These are phyloP conservation scores for Torulaspora franciscae DNA, from an alignment of 805 yeast species.

Conservation along the genomic window DNA sequence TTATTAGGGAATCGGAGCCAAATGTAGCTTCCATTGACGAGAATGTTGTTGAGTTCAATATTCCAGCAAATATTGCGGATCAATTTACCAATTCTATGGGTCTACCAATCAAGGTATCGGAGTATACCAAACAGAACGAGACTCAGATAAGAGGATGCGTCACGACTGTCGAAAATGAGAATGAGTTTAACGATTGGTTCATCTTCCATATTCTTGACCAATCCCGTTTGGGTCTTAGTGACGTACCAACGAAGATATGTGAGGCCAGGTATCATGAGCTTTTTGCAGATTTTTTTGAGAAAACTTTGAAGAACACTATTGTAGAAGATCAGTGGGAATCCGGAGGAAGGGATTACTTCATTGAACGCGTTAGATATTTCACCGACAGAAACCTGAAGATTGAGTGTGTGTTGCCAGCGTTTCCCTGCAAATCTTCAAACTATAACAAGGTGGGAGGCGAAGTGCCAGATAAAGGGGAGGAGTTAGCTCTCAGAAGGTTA, in stretches of 20 bases:
- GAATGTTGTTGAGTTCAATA: conserved; percentile 19
- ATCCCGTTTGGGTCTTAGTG: conserved; percentile 31
- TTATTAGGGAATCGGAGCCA: conserved; percentile 10
- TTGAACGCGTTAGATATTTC: conserved; percentile 42
- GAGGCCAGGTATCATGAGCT: conserved; percentile 25
- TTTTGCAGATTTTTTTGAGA: conserved; percentile 44
- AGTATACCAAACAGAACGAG: conserved; percentile 31
- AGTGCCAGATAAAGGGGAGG: conserved; percentile 53
- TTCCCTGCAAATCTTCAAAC: conserved; percentile 62
- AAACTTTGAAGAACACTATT: conserved; percentile 44
- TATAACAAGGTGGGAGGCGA: conserved; percentile 45
- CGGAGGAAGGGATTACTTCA: conserved; percentile 43
- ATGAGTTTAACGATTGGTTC: conserved; percentile 38
- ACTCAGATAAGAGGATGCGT: conserved; percentile 39
- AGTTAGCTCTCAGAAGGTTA: conserved; percentile 39
- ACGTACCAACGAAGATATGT: conserved; percentile 6
- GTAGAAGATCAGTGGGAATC: conserved; percentile 46
- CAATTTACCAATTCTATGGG: conserved; percentile 20
- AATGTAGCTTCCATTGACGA: conserved; percentile 8
- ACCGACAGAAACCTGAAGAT: conserved; percentile 45
- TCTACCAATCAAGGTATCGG: conserved; percentile 33
- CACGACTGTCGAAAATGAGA: conserved; percentile 33
- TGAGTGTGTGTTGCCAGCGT: conserved; percentile 58
- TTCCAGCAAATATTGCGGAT: conserved; percentile 18
- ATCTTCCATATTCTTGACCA: conserved; percentile 36